Base-by-base conservation (phyloP, 306 rosid genomes). In the Cotoneaster glaucophyllus region DNA sequence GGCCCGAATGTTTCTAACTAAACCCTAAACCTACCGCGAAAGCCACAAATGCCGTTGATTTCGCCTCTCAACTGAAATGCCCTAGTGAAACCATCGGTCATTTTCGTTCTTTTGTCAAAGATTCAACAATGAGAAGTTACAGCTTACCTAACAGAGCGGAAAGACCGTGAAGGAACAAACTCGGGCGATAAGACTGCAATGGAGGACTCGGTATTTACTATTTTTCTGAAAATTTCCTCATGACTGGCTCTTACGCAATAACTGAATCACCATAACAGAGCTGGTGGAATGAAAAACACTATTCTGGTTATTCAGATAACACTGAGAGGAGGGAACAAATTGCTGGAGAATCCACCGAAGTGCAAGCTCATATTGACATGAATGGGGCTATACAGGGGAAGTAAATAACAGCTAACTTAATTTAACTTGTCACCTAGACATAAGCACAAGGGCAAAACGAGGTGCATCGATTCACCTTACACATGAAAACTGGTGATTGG, bases 371-470 rank as follows among this genome's bases (percentile, higher is more conserved):
- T 74, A 70, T 69, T 52, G 69, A 81, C 77, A 62, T 66, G 41
- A 70, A 76, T 66, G 29, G 62, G 62, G 78, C 61, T 44, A 53
- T 79, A 85, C 87, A 86, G 74, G 28, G 43, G 57, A 57, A 37
- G 18, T 25, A 75, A 78, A 73, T 53, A 64, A 58, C 70, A 67
- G 66, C 34, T 59, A 32, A 22, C 62, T 41, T 12, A 57, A 71
- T 54, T 66, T 74, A 77, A 73, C 43, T n/a, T 64, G 9, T 64
- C 78, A 17, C 29, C 69, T 66, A 34, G 56, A 72, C 57, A 69
- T 21, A 72, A 58, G 75, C 39, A 74, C 52, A 68, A 9, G 57
- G 50, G 67, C 66, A 80, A 83, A 76, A 71, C 68, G 29, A 72
- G 78, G 65, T 43, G 44, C 22, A 26, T 70, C 4, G 22, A 44